Evolutionary conservation across 202 grass and related monocot genomes (phyloP).

Genomic region (Panicum virgatum): DNA sequence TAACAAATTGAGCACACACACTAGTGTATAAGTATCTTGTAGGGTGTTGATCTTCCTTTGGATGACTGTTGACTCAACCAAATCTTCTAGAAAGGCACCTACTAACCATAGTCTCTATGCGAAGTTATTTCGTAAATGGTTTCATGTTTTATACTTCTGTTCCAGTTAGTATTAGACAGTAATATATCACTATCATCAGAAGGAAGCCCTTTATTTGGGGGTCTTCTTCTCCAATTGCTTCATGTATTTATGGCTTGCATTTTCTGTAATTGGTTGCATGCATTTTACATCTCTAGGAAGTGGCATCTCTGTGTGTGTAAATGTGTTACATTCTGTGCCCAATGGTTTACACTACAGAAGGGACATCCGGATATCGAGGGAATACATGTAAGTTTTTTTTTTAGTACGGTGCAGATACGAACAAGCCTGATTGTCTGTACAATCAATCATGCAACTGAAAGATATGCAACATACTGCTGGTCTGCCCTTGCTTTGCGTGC

Average conservation of each 20-base stretch:
- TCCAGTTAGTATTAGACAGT: background rate
- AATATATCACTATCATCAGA: background rate
- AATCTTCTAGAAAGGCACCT: constrained; percentile 32
- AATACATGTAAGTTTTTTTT: background rate
- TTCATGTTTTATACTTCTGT: background rate
- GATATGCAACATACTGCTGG: background rate
- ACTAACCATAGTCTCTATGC: constrained; percentile 15
- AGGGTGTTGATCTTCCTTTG: constrained; percentile 27
- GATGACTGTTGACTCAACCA: constrained; percentile 24
- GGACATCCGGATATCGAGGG: background rate
- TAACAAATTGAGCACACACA: no score
- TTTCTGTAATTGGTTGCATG: no score
- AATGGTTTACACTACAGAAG: background rate
- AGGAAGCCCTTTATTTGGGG: background rate
- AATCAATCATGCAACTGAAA: constrained; percentile 1
- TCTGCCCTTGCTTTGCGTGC: background rate
- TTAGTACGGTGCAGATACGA: background rate
- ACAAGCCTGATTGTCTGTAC: background rate
- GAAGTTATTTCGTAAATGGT: no score
- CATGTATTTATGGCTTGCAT: no score
- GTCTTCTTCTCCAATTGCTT: background rate
- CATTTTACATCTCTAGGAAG: no score
- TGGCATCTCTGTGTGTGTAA: background rate
- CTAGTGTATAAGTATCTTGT: background rate
- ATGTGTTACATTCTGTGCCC: background rate